Conservation (phyloP, 495 filamentous ascomycete species). For the Penicillium waksmanii region DNA sequence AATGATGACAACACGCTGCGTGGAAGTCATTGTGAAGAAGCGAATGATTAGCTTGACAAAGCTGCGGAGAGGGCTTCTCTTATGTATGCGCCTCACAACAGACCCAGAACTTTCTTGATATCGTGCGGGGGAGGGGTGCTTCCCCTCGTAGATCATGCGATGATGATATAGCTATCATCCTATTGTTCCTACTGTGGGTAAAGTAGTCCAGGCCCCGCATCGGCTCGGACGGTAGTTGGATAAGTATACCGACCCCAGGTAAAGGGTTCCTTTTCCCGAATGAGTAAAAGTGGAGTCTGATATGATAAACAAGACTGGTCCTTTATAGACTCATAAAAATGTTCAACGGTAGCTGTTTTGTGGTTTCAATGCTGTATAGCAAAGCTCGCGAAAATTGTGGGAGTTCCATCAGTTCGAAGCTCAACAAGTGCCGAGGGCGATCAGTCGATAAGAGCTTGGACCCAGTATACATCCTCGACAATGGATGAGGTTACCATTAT, state of each 20-base stretch:
- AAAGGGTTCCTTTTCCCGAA: conserved; percentile 16
- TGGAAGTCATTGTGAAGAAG: conserved; percentile 23
- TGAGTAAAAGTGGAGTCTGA: conserved; percentile 7
- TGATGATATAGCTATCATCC: conserved; percentile 13
- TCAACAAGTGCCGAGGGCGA: background rate
- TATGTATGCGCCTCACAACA: conserved; percentile 9
- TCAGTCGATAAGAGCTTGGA: conserved; percentile 8
- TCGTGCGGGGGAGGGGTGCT: conserved; percentile 20
- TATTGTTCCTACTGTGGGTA: conserved; percentile 9
- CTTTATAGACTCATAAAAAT: background rate
- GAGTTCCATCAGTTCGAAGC: background rate
- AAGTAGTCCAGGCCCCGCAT: conserved; percentile 21
- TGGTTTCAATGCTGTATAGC: background rate
- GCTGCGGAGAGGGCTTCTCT: conserved; percentile 10
- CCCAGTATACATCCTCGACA: conserved; percentile 10
- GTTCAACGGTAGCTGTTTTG: background rate
- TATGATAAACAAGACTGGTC: no score
- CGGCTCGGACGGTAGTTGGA: conserved; percentile 16
- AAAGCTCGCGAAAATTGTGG: background rate
- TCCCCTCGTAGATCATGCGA: conserved; percentile 21
- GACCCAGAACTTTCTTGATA: conserved; percentile 5
- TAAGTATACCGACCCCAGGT: conserved; percentile 21
- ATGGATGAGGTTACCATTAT: conserved; percentile 23
- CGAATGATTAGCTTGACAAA: conserved; percentile 11
- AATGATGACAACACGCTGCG: conserved; percentile 52